phyloP scores from a whole-genome alignment of 108 stramenopile species.

The Nitzschia putrida region DNA sequence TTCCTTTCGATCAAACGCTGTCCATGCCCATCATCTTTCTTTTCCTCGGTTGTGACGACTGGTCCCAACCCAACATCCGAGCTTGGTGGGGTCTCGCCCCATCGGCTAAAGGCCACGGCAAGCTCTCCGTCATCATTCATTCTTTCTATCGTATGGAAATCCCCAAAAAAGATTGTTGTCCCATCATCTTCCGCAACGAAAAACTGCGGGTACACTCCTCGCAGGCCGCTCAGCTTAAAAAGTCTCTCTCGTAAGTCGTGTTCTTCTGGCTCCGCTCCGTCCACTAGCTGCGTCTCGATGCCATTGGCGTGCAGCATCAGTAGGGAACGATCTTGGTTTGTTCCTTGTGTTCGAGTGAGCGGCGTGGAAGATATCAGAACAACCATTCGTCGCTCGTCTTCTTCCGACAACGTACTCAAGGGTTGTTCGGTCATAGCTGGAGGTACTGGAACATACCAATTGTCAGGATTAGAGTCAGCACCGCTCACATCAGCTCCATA shows the following conservation, averaged over 20 bases:
- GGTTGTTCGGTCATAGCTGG: not conserved
- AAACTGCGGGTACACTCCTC: constrained; percentile 76
- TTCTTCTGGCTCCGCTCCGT: constrained; percentile 53
- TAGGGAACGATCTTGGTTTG: constrained; percentile 2
- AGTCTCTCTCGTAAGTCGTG: constrained; percentile 49
- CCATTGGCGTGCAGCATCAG: constrained; percentile 7
- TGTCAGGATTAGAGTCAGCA: not conserved
- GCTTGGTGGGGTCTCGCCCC: not conserved
- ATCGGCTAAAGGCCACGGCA: not conserved
- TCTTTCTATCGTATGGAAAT: constrained; percentile 5
- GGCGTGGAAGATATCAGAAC: not conserved
- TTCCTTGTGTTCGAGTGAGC: not conserved
- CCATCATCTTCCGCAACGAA: constrained; percentile 53
- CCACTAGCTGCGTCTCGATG: constrained; percentile 34
- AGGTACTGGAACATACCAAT: not conserved
- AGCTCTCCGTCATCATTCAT: constrained; percentile 21
- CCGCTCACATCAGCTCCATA: not conserved
- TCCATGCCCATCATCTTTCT: constrained; percentile 8
- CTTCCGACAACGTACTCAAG: not conserved
- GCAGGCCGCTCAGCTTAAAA: constrained; percentile 61
- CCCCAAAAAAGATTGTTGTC: constrained; percentile 34
- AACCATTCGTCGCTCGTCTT: not conserved
- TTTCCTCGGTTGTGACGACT: not conserved
- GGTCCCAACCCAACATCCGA: not conserved
- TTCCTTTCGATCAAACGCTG: not conserved